Conservation (phyloP, 768 basidiomycete species). For the Boletus pseudo-olivaceus region DNA sequence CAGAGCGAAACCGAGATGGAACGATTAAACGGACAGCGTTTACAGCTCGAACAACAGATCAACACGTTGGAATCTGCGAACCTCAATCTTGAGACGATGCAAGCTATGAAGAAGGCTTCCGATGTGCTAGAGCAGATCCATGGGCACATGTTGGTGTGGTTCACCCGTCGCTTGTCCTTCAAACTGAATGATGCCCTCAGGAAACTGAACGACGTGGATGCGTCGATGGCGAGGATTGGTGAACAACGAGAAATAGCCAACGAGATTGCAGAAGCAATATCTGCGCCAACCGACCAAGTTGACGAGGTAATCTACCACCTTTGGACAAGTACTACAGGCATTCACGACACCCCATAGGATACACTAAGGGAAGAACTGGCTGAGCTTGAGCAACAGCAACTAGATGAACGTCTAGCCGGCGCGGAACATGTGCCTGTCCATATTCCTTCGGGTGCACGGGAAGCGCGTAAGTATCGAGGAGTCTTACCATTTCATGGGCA, state of each 20-base stretch:
- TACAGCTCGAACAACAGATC: slow-evolving; percentile 95
- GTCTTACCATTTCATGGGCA: background rate
- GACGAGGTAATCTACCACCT: slow-evolving; percentile 62
- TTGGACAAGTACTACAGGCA: background rate
- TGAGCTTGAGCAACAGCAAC: slow-evolving; percentile 82
- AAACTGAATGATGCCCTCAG: slow-evolving; percentile 38
- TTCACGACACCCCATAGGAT: slow-evolving; percentile 49
- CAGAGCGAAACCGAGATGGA: slow-evolving; percentile 83
- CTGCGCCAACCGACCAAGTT: slow-evolving; percentile 60
- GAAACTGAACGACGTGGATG: slow-evolving; percentile 84
- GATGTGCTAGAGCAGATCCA: slow-evolving; percentile 89
- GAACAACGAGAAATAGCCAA: slow-evolving; percentile 91
- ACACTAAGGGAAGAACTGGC: slow-evolving; percentile 77
- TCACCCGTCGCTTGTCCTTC: background rate
- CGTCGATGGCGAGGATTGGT: slow-evolving; percentile 79
- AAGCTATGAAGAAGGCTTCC: slow-evolving; percentile 94
- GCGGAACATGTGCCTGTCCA: slow-evolving; percentile 91
- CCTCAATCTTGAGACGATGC: slow-evolving; percentile 96
- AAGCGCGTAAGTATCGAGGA: slow-evolving; percentile 44
- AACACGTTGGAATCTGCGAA: slow-evolving; percentile 97
- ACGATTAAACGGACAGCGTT: slow-evolving; percentile 73
- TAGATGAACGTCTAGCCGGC: slow-evolving; percentile 79
- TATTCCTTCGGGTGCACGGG: slow-evolving; percentile 58
- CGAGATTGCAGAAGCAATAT: slow-evolving; percentile 88
- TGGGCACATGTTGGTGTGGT: slow-evolving; percentile 70